phyloP scores from a whole-genome alignment of 2,329 filamentous ascomycete species.

The Sporothrix sp. region DNA sequence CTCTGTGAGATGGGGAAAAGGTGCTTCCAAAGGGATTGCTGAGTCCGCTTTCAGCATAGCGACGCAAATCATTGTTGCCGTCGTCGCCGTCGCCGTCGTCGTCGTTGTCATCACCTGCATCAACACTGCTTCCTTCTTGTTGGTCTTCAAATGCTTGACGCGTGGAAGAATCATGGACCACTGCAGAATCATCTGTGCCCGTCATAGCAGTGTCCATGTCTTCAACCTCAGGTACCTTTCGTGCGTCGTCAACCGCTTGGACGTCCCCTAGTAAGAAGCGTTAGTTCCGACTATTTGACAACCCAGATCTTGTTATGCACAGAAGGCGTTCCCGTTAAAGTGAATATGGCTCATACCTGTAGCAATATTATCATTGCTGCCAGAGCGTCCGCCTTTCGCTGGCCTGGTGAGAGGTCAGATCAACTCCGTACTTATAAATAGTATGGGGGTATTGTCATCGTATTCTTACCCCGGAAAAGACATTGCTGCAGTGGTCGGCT shows the following conservation, averaged over 20 bases:
- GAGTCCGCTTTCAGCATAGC: slow-evolving; percentile 26
- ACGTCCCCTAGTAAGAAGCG: too few species aligned
- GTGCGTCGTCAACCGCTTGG: slow-evolving; percentile 33
- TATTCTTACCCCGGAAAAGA: slow-evolving; percentile 60
- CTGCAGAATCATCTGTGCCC: slow-evolving; percentile 49
- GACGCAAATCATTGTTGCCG: slow-evolving; percentile 28
- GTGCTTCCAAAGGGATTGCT: slow-evolving; percentile 45
- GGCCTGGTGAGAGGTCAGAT: background rate
- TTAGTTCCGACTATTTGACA: too few species aligned
- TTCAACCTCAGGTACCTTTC: slow-evolving; percentile 38
- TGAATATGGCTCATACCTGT: slow-evolving; percentile 30
- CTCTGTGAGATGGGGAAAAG: slow-evolving; percentile 57
- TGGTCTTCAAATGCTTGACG: too few species aligned
- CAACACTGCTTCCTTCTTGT: slow-evolving; percentile 33
- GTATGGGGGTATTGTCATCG: too few species aligned
- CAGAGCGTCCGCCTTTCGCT: slow-evolving; percentile 30
- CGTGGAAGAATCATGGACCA: too few species aligned
- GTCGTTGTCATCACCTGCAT: slow-evolving; percentile 25
- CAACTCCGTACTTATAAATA: too few species aligned
- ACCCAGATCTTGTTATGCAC: too few species aligned
- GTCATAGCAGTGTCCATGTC: slow-evolving; percentile 64
- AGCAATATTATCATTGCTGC: slow-evolving; percentile 52
- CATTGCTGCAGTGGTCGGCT: slow-evolving; percentile 56
- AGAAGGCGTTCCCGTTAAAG: background rate
- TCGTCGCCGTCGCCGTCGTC: slow-evolving; percentile 34